Evolutionary conservation across 495 filamentous ascomycete genomes (phyloP), one percentile per base, ranked within the genome.

Genomic region (Daldinia caldariorum): DNA sequence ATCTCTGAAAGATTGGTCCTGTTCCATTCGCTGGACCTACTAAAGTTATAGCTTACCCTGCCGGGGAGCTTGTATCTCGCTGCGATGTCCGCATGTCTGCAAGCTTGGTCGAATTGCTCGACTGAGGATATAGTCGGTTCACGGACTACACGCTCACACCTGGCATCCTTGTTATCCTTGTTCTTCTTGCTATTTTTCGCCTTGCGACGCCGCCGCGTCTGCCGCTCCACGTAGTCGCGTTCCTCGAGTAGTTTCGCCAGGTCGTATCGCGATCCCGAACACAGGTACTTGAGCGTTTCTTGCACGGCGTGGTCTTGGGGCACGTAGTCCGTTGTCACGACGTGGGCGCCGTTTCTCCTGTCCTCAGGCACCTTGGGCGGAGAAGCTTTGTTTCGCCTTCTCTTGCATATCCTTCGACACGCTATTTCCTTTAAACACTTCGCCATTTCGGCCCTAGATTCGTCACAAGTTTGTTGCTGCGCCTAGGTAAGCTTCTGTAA

Each of bases 141-240:
- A 1, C 51, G 57, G 6, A 73, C 65, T 10, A 74, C 57, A 7
- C 26, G 3, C 26, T 26, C 26, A 26, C 26, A 26, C 26, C 3
- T 26, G 26, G 3, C 26, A 1, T 5, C 32, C 31, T 72, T 66
- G 1, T 0, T 72, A 68, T 45, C 72, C 73, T 18, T 34, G 16
- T 6, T 74, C 70, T 45, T 73, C 73, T n/a, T 34, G 16, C 5
- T 74, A 13, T 61, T 70, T 38, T 63, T 66, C 14, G 70, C 70
- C 39, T 39, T 61, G 0, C 70, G 73, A 12, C 67, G 56, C 7
- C 18, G 26, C 10, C 13, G 41, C 18, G 58, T 41, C 47, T 61
- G 58, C 10, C 14, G 65, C 1, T 55, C 67, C 10, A 65, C 73
- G 9, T 34, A 55, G 32, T 75, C 65, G 6, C 39, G 65, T 4